Percentiles rank a stretch among this genome's conserved stretches.
phyloP scores from a whole-genome alignment of 179 eudicot species.

The Spinacia oleracea region DNA sequence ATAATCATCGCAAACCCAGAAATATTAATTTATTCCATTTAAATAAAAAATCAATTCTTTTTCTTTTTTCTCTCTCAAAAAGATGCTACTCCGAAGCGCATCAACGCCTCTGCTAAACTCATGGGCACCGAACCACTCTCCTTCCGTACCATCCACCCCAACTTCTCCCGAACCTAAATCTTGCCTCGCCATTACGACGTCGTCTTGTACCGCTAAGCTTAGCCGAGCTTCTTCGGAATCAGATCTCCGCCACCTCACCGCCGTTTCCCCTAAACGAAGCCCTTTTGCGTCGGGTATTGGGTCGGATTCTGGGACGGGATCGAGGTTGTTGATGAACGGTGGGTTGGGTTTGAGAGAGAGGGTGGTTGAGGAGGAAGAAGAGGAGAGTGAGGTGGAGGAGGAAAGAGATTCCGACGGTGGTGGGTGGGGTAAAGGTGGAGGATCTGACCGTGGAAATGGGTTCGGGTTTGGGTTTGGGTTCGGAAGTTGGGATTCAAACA shows the following conservation, averaged over 20 bases:
- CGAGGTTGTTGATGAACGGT: slow-evolving; percentile 24
- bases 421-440: slow-evolving; percentile 27
- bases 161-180: slow-evolving; percentile 21
- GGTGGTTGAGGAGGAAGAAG: slow-evolving; percentile 21
- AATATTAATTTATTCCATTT: too few species aligned
- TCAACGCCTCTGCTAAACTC: slow-evolving; percentile 46
- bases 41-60: neutral
- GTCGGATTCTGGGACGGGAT: neutral
- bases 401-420: slow-evolving; percentile 18
- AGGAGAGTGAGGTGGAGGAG: slow-evolving; percentile 6
- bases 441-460: slow-evolving; percentile 24
- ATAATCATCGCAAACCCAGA: neutral
- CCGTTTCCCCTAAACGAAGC: slow-evolving; percentile 6
- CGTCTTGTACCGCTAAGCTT: slow-evolving; percentile 1
- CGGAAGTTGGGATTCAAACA: slow-evolving; percentile 31
- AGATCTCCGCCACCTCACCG: slow-evolving; percentile 24
- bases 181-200: slow-evolving; percentile 1
- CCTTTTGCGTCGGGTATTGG: slow-evolving; percentile 2
- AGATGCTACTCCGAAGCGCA: slow-evolving; percentile 44
- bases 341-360: slow-evolving; percentile 32
- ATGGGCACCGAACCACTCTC: slow-evolving; percentile 26
- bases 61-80: neutral
- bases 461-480: slow-evolving; percentile 29
- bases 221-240: slow-evolving; percentile 32
- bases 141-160: slow-evolving; percentile 8